A percentile compares a stretch with the other conserved stretches of the same genome.
Evolutionary conservation across 345 rosid species (phyloP).

Genomic region (Populus alba): DNA sequence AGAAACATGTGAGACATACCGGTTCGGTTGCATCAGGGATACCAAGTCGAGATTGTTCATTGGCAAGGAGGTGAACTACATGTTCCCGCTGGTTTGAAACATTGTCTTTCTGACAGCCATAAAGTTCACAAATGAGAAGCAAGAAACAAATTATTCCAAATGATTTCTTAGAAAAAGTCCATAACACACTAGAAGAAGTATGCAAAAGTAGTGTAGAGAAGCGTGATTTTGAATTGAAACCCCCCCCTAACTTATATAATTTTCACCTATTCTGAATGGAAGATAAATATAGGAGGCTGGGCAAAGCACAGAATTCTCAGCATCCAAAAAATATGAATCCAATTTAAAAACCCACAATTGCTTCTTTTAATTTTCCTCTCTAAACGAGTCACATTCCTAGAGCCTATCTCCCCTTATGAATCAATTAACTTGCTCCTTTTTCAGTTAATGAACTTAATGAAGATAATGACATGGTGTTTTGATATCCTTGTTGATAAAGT

Average conservation of each 20-base stretch:
- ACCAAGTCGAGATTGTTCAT: conserved; percentile 83
- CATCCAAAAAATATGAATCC: no score
- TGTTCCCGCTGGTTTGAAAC: conserved; percentile 96
- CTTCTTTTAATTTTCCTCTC: no score
- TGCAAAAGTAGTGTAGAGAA: neutral
- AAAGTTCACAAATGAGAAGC: conserved; percentile 6
- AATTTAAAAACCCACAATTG: no score
- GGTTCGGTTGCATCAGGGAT: conserved; percentile 69
- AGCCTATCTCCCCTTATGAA: neutral
- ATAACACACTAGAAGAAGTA: neutral
- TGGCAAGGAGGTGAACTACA: conserved; percentile 82
- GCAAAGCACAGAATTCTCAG: no score
- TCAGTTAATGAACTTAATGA: no score
- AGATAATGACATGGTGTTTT: neutral
- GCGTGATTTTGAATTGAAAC: no score
- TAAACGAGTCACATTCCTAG: neutral
- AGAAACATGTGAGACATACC: conserved; percentile 41
- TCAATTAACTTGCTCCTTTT: neutral
- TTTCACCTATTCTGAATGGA: no score
- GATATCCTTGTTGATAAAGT: neutral
- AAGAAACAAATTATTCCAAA: neutral
- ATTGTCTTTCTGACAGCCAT: conserved; percentile 68
- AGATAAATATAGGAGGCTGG: no score
- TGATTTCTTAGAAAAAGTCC: neutral
- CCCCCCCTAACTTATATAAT: no score